Percentiles rank a stretch among this genome's conserved stretches.
phyloP scores from a whole-genome alignment of 345 rosid species.

The Populus deltoides region DNA sequence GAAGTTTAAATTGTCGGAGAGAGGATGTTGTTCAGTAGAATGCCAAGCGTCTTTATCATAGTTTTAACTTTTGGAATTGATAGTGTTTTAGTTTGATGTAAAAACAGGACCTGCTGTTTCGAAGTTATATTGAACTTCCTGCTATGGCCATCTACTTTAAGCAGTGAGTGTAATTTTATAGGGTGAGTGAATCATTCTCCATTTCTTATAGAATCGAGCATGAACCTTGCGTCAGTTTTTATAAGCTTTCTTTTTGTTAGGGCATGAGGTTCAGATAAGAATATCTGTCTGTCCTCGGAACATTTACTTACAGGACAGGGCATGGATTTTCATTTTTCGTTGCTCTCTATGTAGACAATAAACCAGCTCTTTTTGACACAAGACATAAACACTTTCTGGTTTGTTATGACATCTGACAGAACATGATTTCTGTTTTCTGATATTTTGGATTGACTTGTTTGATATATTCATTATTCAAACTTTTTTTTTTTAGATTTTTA shows the following conservation, averaged over 20 bases:
- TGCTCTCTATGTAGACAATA: background rate
- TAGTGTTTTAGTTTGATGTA: background rate
- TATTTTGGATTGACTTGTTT: background rate
- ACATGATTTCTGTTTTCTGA: slow-evolving; percentile 5
- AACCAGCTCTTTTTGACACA: background rate
- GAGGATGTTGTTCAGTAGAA: background rate
- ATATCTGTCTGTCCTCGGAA: background rate
- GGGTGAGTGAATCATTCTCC: background rate
- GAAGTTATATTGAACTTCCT: background rate
- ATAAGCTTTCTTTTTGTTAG: background rate
- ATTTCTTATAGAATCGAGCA: background rate
- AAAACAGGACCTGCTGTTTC: background rate
- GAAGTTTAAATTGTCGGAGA: background rate
- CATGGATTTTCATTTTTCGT: background rate
- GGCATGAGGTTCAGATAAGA: background rate
- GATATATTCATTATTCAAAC: background rate
- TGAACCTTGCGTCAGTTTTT: background rate
- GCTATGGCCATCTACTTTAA: background rate
- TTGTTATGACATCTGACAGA: background rate
- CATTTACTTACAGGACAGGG: background rate
- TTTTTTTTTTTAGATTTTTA: no score
- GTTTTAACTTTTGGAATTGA: background rate
- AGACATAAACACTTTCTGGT: background rate
- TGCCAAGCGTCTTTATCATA: background rate
- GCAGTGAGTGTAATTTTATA: background rate